Percentiles rank a stretch among this genome's conserved stretches.
phyloP scores from a whole-genome alignment of 225 moss, liverwort and hornwort species.

The Pseudoscleropodium purum region DNA sequence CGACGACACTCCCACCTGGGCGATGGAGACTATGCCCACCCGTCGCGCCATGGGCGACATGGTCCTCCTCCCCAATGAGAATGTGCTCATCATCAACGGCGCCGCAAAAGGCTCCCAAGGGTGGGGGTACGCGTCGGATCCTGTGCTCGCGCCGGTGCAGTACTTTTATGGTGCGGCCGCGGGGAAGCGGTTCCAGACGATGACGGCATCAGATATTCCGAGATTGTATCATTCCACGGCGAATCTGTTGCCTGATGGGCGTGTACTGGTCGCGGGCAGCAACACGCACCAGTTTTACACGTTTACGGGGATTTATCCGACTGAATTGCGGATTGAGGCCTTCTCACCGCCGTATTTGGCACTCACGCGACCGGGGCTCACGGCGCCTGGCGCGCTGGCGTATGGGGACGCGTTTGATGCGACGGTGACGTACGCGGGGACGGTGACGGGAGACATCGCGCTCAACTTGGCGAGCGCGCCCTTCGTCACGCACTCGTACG shows the following conservation, averaged over 20 bases:
- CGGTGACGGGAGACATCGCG: slow-evolving; percentile 2
- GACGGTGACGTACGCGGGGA: slow-evolving; percentile 4
- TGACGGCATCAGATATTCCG: slow-evolving; percentile 5
- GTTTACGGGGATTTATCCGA: slow-evolving; percentile 18
- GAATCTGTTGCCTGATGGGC: slow-evolving; percentile 25
- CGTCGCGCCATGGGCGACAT: slow-evolving; percentile 53
- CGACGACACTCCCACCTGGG: slow-evolving; percentile 10
- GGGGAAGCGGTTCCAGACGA: slow-evolving; percentile 14
- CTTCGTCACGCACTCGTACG: slow-evolving; percentile 49
- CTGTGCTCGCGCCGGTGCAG: slow-evolving; percentile 13
- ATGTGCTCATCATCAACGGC: slow-evolving; percentile 51
- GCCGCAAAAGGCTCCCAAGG: slow-evolving; percentile 38
- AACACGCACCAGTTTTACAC: slow-evolving; percentile 62
- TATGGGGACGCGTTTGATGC: slow-evolving; percentile 19
- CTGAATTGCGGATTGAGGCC: slow-evolving; percentile 36
- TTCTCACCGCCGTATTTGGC: slow-evolving; percentile 43
- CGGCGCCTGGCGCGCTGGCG: neutral
- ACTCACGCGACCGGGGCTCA: slow-evolving; percentile 12
- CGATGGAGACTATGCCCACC: slow-evolving; percentile 40
- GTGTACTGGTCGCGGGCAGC: slow-evolving; percentile 32
- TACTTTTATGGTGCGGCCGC: slow-evolving; percentile 4
- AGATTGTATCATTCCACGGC: slow-evolving; percentile 49
- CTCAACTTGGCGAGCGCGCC: slow-evolving; percentile 35
- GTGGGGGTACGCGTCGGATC: slow-evolving; percentile 31
- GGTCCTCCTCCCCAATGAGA: slow-evolving; percentile 8